Base-by-base conservation (phyloP, 768 basidiomycete species). In the Amanita muscaria region DNA sequence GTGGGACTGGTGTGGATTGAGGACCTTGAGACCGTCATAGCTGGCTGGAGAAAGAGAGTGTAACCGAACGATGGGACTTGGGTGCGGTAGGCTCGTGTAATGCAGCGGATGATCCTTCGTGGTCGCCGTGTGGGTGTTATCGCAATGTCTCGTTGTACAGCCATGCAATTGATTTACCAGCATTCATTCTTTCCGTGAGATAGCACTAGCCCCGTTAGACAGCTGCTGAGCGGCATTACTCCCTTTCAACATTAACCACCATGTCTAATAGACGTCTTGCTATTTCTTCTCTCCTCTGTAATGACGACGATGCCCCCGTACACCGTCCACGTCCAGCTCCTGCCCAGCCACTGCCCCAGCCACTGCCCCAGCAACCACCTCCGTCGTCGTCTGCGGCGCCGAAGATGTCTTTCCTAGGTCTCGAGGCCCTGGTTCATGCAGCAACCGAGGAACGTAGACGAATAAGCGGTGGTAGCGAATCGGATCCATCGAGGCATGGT, bases 81-180 rank as follows among this genome's bases (percentile, higher is more conserved):
- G 87, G 87, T 88, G 86, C 86, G 87, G 73, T 70, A 68, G 62
- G 61, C 56, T 63, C 67, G 59, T 55, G 36, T 30, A 36, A 42
- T 40, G 47, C 46, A 46, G 56, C 69, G 69, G 76, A 56, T 48
- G 64, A 64, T 69, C 64, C 70, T 88, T 83, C 77, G 77, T 73
- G 74, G 77, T 66, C 61, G 54, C 71, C 72, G 72, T 63, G 59
- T 86, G 84, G 80, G 73, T 67, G 59, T 56, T 66, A 72, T 73
- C 83, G 87, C 87, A 89, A 88, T 87, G 86, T 88, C 83, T 78
- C 74, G 85, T 87, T 79, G 83, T 83, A 88, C 81, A 88, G 64
- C n/a, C n/a, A n/a, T n/a, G 52, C 48, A 12, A 18, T 22, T 47
- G 44, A 50, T 51, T 51, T 49, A 49, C 53, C 48, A 37, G 45